Conservation (phyloP, 768 basidiomycete species). For the Hericium rajendrae region DNA sequence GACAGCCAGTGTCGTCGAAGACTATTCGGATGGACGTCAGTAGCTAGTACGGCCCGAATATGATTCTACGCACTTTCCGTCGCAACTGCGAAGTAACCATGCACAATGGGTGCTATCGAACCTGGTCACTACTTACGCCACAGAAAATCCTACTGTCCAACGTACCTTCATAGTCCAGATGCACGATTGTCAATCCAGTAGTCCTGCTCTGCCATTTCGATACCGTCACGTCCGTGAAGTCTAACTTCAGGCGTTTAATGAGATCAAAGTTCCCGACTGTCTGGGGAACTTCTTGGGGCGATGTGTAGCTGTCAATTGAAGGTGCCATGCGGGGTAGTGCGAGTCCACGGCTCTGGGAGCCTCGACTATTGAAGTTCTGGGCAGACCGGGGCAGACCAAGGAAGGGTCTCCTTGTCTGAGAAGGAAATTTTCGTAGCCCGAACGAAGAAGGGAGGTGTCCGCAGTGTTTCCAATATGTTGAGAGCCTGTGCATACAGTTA, state of each 20-base stretch:
- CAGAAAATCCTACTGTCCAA: neutral
- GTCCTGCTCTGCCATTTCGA: constrained; percentile 84
- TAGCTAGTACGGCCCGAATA: neutral
- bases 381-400: neutral
- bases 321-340: constrained; percentile 4
- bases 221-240: constrained; percentile 70
- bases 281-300: constrained; percentile 12
- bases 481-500: neutral
- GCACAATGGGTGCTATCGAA: constrained; percentile 68
- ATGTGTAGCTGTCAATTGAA: neutral
- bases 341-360: too few species aligned
- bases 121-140: constrained; percentile 2
- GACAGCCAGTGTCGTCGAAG: constrained; percentile 90
- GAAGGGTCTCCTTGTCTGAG: neutral
- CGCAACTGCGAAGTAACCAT: constrained; percentile 82
- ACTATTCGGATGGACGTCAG: constrained; percentile 34
- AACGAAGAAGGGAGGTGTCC: neutral
- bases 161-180: constrained; percentile 83
- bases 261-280: constrained; percentile 77
- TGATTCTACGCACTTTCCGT: constrained; percentile 66
- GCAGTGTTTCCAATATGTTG: neutral
- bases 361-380: too few species aligned
- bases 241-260: constrained; percentile 62
- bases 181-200: constrained; percentile 84
- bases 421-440: neutral